phyloP scores from a whole-genome alignment of 345 rosid species.

The Lenwebbia sp. region DNA sequence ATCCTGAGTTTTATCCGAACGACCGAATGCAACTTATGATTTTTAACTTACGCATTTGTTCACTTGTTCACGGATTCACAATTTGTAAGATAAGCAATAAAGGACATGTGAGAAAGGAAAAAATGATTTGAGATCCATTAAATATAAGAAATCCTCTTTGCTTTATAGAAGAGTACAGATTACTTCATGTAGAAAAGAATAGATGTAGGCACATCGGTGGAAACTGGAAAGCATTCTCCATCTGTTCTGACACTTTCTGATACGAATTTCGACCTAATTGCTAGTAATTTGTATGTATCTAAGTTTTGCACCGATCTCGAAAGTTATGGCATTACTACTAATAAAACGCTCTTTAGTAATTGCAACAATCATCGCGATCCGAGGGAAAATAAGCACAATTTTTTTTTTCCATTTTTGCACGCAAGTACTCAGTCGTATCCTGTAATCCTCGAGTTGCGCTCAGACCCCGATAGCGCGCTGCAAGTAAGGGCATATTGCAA shows the following conservation, averaged over 20 bases:
- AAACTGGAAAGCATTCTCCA: not conserved
- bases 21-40: no score
- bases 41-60: not conserved
- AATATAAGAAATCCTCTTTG: not conserved
- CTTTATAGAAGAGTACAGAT: not conserved
- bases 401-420: not conserved
- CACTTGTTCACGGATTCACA: not conserved
- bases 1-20: no score
- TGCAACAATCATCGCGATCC: not conserved
- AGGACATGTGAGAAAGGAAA: not conserved
- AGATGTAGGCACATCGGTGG: not conserved
- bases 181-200: not conserved
- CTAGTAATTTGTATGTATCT: not conserved
- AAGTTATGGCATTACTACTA: not conserved
- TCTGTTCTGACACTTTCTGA: not conserved
- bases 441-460: not conserved
- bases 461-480: rapidly evolving
- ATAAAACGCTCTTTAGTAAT: not conserved
- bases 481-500: not conserved
- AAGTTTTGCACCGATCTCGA: not conserved
- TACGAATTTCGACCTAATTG: not conserved
- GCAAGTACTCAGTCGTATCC: not conserved
- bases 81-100: not conserved
- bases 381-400: not conserved
- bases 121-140: not conserved